Evolutionary conservation across 768 basidiomycete species (phyloP).

Genomic region (Clavaria fumosa): DNA sequence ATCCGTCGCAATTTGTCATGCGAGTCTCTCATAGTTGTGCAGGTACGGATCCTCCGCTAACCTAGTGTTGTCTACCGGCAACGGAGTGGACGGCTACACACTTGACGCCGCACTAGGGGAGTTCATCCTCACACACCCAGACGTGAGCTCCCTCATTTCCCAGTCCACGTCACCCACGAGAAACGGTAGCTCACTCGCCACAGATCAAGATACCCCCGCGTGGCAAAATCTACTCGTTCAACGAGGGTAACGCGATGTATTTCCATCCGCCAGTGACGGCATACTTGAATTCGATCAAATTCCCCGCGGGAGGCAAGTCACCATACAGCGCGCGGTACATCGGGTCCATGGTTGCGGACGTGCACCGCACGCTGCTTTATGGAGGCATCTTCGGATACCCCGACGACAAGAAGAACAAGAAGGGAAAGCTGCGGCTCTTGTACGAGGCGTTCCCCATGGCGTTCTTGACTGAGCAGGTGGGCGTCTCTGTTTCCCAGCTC

Average conservation of each 20-base stretch:
- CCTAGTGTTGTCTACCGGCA: slow-evolving; percentile 86
- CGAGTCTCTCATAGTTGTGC: slow-evolving; percentile 3
- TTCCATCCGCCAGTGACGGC: slow-evolving; percentile 70
- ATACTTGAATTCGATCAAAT: slow-evolving; percentile 88
- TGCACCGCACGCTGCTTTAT: slow-evolving; percentile 89
- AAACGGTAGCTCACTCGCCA: background rate
- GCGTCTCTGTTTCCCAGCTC: no score
- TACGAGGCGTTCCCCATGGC: slow-evolving; percentile 99
- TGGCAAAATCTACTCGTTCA: slow-evolving; percentile 99
- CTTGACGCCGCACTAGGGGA: slow-evolving; percentile 91
- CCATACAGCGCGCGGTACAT: slow-evolving; percentile 92
- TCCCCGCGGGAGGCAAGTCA: slow-evolving; percentile 55
- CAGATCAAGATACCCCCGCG: slow-evolving; percentile 86
- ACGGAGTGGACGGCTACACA: slow-evolving; percentile 96
- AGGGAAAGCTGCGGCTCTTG: slow-evolving; percentile 82
- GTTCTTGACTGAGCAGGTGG: slow-evolving; percentile 81
- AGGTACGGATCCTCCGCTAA: slow-evolving; percentile 90
- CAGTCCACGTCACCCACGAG: slow-evolving; percentile 2
- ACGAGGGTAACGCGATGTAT: slow-evolving; percentile 95
- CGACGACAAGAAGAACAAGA: slow-evolving; percentile 94
- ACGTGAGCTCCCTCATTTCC: slow-evolving; percentile 32
- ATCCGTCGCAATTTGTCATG: background rate
- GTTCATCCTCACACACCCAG: slow-evolving; percentile 96
- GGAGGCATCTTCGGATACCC: slow-evolving; percentile 99
- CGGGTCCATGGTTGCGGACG: slow-evolving; percentile 98